Evolutionary conservation across 2,329 filamentous ascomycete genomes (phyloP), one percentile per base, ranked within the genome.

Genomic region (Calonectria fujianensis): DNA sequence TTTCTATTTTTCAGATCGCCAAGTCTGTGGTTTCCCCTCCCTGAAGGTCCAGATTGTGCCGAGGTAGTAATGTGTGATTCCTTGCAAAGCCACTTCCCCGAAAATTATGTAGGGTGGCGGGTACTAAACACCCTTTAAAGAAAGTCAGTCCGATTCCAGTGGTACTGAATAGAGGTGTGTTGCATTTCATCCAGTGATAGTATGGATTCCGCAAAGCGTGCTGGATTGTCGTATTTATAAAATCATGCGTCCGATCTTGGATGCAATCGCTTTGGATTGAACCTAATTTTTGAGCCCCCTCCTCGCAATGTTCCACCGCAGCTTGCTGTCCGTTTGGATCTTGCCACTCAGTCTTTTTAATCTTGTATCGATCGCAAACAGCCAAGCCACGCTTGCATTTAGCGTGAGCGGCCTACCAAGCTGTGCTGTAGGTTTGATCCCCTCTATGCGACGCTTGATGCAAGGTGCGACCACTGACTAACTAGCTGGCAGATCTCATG

Each of bases 11-110:
- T 29, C 14, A 27, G 50, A 52, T 31, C 27, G 24, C 27, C 50
- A 29, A 52, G 27, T 18, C 9, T 29, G 14, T 18, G 14, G 27
- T 2, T 18, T 52, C 8, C 14, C 24, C 50, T 52, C 9, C 3
- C 24, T 27, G 27, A 27, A 52, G 2, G 14, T 29, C 24, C 2
- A 52, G 13, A 29, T 52, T 52, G 2, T 52, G 50, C 50, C 20
- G 35, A 61, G n/a, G 66, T 69, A 14, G 76, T 81, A 20, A 59
- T 39, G 9, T 51, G 77, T 85, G 2, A 39, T 39, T 24, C 24
- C 13, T 70, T 20, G 59, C 63, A 41, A 24, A 29, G 13, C 6
- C 27, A 20, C 31, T 52, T 52, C 13, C 3, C 50, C 27, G 5
- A 52, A 45, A 45, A 20, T 1, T 45, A 3, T 45, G 41, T 3